phyloP scores from a whole-genome alignment of 1,139 yeast species.

The Candida tunisiensis region DNA sequence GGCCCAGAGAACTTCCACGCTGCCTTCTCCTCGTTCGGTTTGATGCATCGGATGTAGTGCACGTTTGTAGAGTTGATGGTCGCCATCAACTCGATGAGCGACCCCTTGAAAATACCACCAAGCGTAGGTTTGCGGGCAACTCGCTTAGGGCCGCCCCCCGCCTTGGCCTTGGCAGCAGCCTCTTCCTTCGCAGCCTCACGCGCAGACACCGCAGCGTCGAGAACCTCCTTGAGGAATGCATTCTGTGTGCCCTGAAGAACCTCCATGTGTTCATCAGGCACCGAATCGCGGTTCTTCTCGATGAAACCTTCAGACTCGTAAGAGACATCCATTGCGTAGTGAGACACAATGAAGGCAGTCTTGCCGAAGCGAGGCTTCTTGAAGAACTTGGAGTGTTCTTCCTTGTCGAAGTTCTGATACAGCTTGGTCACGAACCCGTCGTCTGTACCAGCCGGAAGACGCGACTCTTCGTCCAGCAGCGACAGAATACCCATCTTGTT shows the following conservation, averaged over 20 bases:
- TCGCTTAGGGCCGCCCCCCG: constrained; percentile 13
- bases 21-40: constrained; percentile 84
- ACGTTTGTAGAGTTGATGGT: constrained; percentile 91
- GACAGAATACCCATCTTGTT: constrained; percentile 77
- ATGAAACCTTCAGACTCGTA: constrained; percentile 91
- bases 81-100: constrained; percentile 81
- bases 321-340: constrained; percentile 87
- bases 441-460: constrained; percentile 89
- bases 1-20: constrained; percentile 96
- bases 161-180: constrained; percentile 19
- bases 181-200: constrained; percentile 38
- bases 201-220: constrained; percentile 47
- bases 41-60: constrained; percentile 93
- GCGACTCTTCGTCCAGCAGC: constrained; percentile 84
- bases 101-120: constrained; percentile 86
- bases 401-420: constrained; percentile 70
- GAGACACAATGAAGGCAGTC: constrained; percentile 77
- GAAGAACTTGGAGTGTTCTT: constrained; percentile 65
- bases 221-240: constrained; percentile 42
- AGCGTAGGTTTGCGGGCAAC: constrained; percentile 77
- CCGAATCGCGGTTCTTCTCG: constrained; percentile 94
- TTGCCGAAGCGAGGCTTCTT: constrained; percentile 92
- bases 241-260: constrained; percentile 59
- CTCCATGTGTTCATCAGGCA: constrained; percentile 87
- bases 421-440: constrained; percentile 85